phyloP scores from a whole-genome alignment of 2,329 filamentous ascomycete species.

The Penicillium sp. region DNA sequence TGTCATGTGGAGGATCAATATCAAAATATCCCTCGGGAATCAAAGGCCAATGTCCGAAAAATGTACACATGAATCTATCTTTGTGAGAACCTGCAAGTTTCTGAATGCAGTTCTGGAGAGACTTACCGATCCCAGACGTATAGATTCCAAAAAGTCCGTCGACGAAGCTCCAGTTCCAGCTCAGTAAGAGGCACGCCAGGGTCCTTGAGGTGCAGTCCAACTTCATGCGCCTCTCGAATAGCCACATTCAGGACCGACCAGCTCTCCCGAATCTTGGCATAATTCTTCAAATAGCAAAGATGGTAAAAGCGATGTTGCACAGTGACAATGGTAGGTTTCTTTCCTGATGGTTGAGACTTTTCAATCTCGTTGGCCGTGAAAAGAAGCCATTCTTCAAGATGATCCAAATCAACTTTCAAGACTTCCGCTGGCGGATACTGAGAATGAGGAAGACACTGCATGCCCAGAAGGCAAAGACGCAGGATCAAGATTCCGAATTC shows the following conservation, averaged over 20 bases:
- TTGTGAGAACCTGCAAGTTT: not conserved
- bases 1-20: slow-evolving; percentile 13
- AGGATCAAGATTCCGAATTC: slow-evolving; percentile 15
- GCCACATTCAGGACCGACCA: slow-evolving; percentile 13
- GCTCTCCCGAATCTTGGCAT: slow-evolving; percentile 10
- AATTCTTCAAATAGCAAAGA: slow-evolving; percentile 12
- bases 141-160: slow-evolving; percentile 14
- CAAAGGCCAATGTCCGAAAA: slow-evolving; percentile 16
- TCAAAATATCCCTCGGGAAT: slow-evolving; percentile 18
- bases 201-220: slow-evolving; percentile 13
- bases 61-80: slow-evolving; percentile 11
- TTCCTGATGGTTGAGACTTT: slow-evolving; percentile 3
- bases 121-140: slow-evolving; percentile 17
- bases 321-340: slow-evolving; percentile 9
- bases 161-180: slow-evolving; percentile 14
- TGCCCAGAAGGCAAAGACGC: slow-evolving; percentile 13
- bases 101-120: not conserved
- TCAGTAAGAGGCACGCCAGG: slow-evolving; percentile 7
- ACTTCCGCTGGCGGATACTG: slow-evolving; percentile 11
- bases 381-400: slow-evolving; percentile 11
- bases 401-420: slow-evolving; percentile 4
- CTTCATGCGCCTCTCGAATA: slow-evolving; percentile 13
- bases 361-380: slow-evolving; percentile 12
- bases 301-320: slow-evolving; percentile 15
- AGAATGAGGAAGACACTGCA: slow-evolving; percentile 13